phyloP scores from a whole-genome alignment of 176 grass and related monocot species.

The Carex myosuroides region DNA sequence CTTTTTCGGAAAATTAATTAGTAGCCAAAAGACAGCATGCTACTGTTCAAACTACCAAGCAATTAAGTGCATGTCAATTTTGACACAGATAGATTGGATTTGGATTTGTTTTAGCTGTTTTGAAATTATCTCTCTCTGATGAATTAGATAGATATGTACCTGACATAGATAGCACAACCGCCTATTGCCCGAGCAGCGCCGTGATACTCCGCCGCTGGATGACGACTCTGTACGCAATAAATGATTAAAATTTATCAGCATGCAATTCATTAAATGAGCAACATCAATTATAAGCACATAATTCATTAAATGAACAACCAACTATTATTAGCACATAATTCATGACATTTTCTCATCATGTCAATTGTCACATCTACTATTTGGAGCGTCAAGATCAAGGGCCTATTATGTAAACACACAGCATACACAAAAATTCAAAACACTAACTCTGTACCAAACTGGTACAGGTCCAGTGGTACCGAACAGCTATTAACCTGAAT shows the following conservation, averaged over 20 bases:
- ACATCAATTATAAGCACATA: neutral
- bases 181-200: slow-evolving; percentile 59
- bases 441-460: neutral
- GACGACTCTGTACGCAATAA: slow-evolving; percentile 38
- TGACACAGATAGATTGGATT: neutral
- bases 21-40: neutral
- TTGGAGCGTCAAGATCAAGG: neutral
- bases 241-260: neutral
- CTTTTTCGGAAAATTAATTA: neutral
- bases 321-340: neutral
- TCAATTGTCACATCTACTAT: neutral
- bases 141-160: slow-evolving; percentile 28
- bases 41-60: neutral
- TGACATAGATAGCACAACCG: slow-evolving; percentile 54
- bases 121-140: neutral
- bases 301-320: neutral
- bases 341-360: neutral
- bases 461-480: neutral
- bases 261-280: neutral
- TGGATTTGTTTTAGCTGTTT: neutral
- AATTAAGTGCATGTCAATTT: neutral
- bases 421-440: neutral
- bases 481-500: neutral
- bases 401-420: neutral
- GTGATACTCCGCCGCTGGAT: slow-evolving; percentile 82